These are phyloP conservation scores for Torulaspora pretoriensis DNA, from an alignment of 1,139 yeast genomes.

Conservation along the genomic window DNA sequence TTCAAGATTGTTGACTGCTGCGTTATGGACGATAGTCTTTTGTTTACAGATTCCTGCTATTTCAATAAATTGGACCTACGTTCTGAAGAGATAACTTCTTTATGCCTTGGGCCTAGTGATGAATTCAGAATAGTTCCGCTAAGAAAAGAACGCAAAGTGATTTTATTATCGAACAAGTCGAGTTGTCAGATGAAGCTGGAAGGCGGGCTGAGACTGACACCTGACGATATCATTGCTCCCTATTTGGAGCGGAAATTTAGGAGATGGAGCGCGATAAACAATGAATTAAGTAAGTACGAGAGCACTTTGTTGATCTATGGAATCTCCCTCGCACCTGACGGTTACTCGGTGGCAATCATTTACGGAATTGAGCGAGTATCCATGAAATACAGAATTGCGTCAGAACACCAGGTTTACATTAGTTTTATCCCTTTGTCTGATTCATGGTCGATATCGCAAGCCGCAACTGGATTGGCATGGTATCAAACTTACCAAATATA, in stretches of 20 bases:
- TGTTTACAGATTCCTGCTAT: slow-evolving; percentile 22
- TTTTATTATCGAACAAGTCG: slow-evolving; percentile 27
- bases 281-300: slow-evolving; percentile 32
- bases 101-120: slow-evolving; percentile 19
- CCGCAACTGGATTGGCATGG: slow-evolving; percentile 36
- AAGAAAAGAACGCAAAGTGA: slow-evolving; percentile 14
- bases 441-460: slow-evolving; percentile 26
- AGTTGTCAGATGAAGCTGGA: slow-evolving; percentile 19
- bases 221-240: slow-evolving; percentile 29
- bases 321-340: slow-evolving; percentile 33
- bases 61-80: slow-evolving; percentile 16
- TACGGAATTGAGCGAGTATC: slow-evolving; percentile 37
- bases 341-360: slow-evolving; percentile 34
- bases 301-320: slow-evolving; percentile 33
- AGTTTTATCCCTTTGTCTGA: slow-evolving; percentile 33
- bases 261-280: slow-evolving; percentile 30
- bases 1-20: slow-evolving; percentile 25
- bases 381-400: slow-evolving; percentile 36
- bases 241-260: slow-evolving; percentile 29
- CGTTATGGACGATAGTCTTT: slow-evolving; percentile 14
- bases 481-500: slow-evolving; percentile 38
- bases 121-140: slow-evolving; percentile 27
- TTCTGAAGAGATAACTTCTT: background rate
- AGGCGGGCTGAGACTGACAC: slow-evolving; percentile 10
- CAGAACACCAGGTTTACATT: slow-evolving; percentile 34